These are phyloP conservation scores for Chlorella ohadii DNA, from an alignment of 139 green algal species.

Conservation along the genomic window DNA sequence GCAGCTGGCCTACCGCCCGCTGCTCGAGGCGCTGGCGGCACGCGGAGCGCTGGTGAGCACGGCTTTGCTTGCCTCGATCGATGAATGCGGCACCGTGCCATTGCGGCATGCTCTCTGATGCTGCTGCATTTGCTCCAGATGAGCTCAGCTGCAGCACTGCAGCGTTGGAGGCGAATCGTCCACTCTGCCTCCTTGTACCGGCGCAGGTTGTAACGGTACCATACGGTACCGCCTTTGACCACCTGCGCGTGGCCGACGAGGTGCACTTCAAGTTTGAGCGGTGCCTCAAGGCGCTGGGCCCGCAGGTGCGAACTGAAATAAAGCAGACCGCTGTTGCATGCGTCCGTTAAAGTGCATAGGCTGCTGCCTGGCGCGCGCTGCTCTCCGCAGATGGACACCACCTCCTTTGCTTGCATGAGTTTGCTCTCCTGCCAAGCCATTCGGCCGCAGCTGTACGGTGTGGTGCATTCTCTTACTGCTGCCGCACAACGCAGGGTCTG, in stretches of 20 bases:
- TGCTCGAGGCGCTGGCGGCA: conserved; percentile 83
- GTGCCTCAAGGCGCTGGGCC: conserved; percentile 62
- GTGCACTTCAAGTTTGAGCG: conserved; percentile 87
- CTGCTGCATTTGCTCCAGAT: background rate
- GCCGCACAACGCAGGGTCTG: too few species aligned
- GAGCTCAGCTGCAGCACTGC: too few species aligned
- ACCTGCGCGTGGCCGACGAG: conserved; percentile 90
- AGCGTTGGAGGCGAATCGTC: too few species aligned
- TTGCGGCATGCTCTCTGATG: background rate
- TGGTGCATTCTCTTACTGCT: too few species aligned
- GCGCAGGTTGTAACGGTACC: conserved; percentile 83
- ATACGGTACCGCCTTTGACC: conserved; percentile 87
- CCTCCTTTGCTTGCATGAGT: too few species aligned
- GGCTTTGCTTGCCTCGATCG: background rate
- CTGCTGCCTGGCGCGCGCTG: too few species aligned
- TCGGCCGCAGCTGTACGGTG: conserved; percentile 79
- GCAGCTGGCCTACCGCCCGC: conserved; percentile 80
- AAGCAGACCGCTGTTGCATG: too few species aligned
- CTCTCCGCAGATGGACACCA: too few species aligned
- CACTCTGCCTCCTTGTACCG: too few species aligned
- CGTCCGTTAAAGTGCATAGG: too few species aligned
- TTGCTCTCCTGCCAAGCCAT: background rate
- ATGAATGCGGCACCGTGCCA: too few species aligned
- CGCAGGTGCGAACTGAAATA: conserved; percentile 37
- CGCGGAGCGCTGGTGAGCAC: conserved; percentile 67